Conservation (phyloP, 2,329 filamentous ascomycete species). For the Penicillium sp. region DNA sequence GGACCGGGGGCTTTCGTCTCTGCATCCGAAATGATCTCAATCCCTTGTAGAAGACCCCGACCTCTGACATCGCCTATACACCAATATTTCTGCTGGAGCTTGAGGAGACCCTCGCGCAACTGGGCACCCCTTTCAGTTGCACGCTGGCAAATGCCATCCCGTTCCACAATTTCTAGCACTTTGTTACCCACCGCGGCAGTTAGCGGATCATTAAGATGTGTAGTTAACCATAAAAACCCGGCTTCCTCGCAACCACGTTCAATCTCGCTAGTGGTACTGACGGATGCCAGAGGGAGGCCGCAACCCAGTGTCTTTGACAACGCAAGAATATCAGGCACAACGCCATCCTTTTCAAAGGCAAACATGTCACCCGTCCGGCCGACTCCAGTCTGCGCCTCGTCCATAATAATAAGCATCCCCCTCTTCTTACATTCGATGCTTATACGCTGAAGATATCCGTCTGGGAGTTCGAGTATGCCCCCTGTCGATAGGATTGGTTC, state of each 20-base stretch:
- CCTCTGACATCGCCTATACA: slow-evolving; percentile 62
- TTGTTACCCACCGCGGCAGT: slow-evolving; percentile 59
- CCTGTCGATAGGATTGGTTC: slow-evolving; percentile 59
- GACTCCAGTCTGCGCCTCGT: slow-evolving; percentile 59
- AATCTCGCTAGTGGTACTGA: slow-evolving; percentile 54
- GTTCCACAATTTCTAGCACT: slow-evolving; percentile 58
- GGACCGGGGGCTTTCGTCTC: slow-evolving; percentile 46
- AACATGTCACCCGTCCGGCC: slow-evolving; percentile 57
- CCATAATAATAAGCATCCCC: slow-evolving; percentile 56
- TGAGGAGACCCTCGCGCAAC: slow-evolving; percentile 47
- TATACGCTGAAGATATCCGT: slow-evolving; percentile 56
- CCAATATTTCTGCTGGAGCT: slow-evolving; percentile 49
- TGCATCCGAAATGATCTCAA: slow-evolving; percentile 53
- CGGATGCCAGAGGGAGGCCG: slow-evolving; percentile 51
- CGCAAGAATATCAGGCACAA: slow-evolving; percentile 57
- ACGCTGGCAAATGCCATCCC: slow-evolving; percentile 50
- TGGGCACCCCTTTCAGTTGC: slow-evolving; percentile 44
- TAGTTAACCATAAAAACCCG: slow-evolving; percentile 57
- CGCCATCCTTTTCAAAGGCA: slow-evolving; percentile 50
- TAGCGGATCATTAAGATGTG: slow-evolving; percentile 60
- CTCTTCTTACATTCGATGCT: slow-evolving; percentile 52
- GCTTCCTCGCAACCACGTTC: slow-evolving; percentile 46
- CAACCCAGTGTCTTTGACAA: slow-evolving; percentile 61
- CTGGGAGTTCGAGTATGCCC: slow-evolving; percentile 58
- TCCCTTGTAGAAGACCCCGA: slow-evolving; percentile 23